These are phyloP conservation scores for Candida sp. DNA, from an alignment of 1,139 yeast genomes.

Conservation along the genomic window DNA sequence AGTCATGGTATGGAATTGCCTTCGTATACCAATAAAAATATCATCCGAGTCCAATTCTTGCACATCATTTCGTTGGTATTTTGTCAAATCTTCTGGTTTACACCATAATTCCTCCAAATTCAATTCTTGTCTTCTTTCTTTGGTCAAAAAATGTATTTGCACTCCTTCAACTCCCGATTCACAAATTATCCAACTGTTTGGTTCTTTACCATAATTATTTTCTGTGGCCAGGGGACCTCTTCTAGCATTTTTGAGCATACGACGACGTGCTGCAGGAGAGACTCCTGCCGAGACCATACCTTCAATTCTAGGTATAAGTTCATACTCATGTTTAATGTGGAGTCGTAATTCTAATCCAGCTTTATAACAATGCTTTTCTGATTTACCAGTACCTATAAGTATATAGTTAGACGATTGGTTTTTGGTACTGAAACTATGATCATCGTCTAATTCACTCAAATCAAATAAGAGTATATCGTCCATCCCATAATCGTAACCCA, in stretches of 20 bases:
- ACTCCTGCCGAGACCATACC: constrained; percentile 67
- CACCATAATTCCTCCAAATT: constrained; percentile 72
- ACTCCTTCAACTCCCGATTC: constrained; percentile 64
- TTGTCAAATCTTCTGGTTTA: constrained; percentile 35
- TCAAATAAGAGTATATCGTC: constrained; percentile 59
- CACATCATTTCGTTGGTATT: constrained; percentile 15
- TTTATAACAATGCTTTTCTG: constrained; percentile 70
- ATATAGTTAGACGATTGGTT: constrained; percentile 40
- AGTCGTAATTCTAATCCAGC: constrained; percentile 59
- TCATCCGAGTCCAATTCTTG: constrained; percentile 28
- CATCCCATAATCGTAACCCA: constrained; percentile 64
- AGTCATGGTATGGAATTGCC: constrained; percentile 35
- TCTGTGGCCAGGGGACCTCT: constrained; percentile 55
- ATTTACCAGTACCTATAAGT: constrained; percentile 74
- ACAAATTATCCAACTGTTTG: constrained; percentile 80
- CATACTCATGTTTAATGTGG: constrained; percentile 30
- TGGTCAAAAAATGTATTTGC: constrained; percentile 69
- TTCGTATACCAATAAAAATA: constrained; percentile 47
- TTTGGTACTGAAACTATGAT: constrained; percentile 35
- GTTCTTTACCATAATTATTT: constrained; percentile 51
- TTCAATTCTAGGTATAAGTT: constrained; percentile 53
- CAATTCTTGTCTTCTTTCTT: constrained; percentile 61
- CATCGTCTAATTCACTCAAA: constrained; percentile 27
- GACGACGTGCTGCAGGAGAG: constrained; percentile 55
- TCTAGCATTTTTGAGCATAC: constrained; percentile 58